phyloP scores from a whole-genome alignment of 257 asterid species.

The Striga asiatica region DNA sequence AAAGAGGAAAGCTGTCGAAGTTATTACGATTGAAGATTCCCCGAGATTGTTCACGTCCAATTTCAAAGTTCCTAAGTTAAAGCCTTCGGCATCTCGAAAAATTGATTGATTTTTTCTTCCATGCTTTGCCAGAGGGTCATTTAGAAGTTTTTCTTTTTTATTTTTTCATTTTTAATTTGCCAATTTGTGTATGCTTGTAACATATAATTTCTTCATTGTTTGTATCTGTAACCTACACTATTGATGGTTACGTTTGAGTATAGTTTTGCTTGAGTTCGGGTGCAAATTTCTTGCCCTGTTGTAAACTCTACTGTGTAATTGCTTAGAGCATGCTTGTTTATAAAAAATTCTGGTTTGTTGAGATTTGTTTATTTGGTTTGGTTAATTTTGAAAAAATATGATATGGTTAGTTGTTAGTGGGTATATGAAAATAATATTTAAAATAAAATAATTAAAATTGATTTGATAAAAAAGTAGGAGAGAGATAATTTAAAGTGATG shows the following conservation, averaged over 20 bases:
- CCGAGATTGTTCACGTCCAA: conserved; percentile 65
- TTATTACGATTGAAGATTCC: conserved; percentile 24
- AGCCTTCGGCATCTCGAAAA: conserved; percentile 27
- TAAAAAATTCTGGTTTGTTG: too few species aligned
- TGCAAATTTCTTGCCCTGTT: conserved; percentile 9
- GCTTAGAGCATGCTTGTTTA: too few species aligned
- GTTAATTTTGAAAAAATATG: too few species aligned
- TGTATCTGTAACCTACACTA: conserved; percentile 10
- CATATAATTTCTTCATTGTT: background rate
- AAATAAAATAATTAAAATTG: too few species aligned
- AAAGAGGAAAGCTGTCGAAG: conserved; percentile 36
- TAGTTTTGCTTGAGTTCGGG: background rate
- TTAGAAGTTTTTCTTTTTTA: background rate
- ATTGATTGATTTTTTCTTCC: conserved; percentile 6
- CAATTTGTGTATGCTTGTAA: conserved; percentile 6
- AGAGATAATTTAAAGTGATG: too few species aligned
- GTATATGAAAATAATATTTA: too few species aligned
- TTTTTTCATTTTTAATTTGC: background rate
- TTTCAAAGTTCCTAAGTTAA: conserved; percentile 71
- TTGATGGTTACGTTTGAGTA: background rate
- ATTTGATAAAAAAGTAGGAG: too few species aligned
- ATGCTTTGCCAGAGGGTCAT: background rate
- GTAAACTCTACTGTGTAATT: background rate
- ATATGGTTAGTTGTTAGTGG: too few species aligned
- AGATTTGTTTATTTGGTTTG: too few species aligned